Conservation (phyloP, 176 grass and related monocot genomes). For the Aegilops tauschii region DNA sequence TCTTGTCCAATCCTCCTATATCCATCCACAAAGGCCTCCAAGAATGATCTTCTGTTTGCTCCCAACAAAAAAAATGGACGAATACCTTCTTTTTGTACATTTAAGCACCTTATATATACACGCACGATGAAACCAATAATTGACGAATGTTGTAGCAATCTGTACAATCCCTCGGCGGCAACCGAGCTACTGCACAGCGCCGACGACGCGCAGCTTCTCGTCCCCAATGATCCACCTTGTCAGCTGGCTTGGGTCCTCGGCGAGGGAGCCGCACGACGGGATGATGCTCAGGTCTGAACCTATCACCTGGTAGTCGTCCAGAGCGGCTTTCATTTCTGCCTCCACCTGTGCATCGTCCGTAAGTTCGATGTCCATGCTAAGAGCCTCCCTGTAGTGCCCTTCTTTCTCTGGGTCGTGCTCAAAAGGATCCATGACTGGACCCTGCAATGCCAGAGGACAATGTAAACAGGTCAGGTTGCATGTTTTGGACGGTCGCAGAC, state of each 20-base stretch:
- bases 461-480: neutral
- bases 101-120: neutral
- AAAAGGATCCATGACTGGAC: constrained; percentile 82
- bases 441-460: constrained; percentile 42
- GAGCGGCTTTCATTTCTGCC: constrained; percentile 51
- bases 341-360: constrained; percentile 45
- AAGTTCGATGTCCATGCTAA: constrained; percentile 42
- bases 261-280: constrained; percentile 46
- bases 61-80: constrained; percentile 13
- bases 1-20: neutral
- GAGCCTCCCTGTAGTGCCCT: constrained; percentile 53
- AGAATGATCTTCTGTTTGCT: neutral
- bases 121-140: neutral
- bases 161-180: neutral
- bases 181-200: neutral
- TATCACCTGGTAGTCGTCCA: constrained; percentile 60
- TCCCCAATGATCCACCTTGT: constrained; percentile 93
- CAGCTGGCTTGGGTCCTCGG: constrained; percentile 61
- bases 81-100: constrained; percentile 8
- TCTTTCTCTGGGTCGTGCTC: constrained; percentile 70
- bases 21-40: constrained; percentile 1
- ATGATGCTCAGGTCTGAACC: constrained; percentile 74
- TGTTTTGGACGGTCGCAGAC: neutral
- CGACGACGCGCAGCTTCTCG: constrained; percentile 40
- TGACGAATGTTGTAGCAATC: neutral